Evolutionary conservation across 805 yeast genomes (phyloP).

Genomic region (Saccharomyces mikatae): DNA sequence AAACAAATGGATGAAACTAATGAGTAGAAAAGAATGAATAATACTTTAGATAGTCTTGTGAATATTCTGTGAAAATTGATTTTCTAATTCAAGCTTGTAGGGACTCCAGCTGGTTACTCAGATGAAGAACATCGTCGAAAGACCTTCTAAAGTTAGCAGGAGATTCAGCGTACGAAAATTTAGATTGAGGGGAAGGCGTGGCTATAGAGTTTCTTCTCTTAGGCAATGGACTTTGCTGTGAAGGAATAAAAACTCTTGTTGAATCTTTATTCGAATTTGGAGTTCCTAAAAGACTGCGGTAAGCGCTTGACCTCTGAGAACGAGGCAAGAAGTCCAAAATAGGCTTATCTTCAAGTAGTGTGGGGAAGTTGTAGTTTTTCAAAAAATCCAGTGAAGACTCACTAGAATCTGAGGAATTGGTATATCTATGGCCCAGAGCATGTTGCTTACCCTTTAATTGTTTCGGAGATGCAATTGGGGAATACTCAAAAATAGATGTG

Average conservation of each 20-base stretch:
- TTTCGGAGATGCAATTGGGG: slow-evolving; percentile 3
- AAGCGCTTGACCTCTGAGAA: background rate
- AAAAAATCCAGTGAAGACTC: slow-evolving; percentile 21
- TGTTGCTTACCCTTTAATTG: background rate
- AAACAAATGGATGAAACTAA: background rate
- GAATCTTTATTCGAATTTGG: background rate
- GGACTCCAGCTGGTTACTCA: background rate
- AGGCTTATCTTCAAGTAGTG: slow-evolving; percentile 20
- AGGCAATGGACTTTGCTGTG: background rate
- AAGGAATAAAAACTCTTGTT: background rate
- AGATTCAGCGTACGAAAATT: background rate
- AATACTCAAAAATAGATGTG: slow-evolving; percentile 11
- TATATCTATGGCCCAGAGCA: slow-evolving; percentile 2
- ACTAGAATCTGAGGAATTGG: slow-evolving; percentile 11
- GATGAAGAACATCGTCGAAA: background rate
- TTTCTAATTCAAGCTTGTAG: background rate
- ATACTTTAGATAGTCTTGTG: background rate
- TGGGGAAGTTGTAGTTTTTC: slow-evolving; percentile 25
- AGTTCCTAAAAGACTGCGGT: background rate
- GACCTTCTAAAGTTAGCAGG: background rate
- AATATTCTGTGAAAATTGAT: background rate
- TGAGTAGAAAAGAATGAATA: background rate
- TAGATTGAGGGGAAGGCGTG: background rate
- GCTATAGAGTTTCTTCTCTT: background rate
- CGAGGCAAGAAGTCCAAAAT: slow-evolving; percentile 5